Evolutionary conservation across 2,329 filamentous ascomycete species (phyloP).

Genomic region (Fusarium sulawesiense): DNA sequence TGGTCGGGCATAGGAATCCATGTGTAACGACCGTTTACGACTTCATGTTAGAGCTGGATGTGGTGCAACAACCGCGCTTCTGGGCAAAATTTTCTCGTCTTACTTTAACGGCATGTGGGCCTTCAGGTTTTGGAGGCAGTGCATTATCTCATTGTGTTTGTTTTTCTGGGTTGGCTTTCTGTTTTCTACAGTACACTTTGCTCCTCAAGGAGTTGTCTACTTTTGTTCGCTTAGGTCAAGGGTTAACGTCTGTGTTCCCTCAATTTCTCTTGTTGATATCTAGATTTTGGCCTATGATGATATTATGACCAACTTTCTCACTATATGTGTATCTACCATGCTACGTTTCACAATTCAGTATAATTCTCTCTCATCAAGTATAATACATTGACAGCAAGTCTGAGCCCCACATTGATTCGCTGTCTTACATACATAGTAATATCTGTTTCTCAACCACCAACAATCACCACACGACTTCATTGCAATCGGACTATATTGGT

Average conservation of each 20-base stretch:
- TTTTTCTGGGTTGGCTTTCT: constrained; percentile 4
- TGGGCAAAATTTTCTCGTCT: constrained; percentile 31
- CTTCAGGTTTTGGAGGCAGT: constrained; percentile 8
- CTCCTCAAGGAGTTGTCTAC: constrained; percentile 26
- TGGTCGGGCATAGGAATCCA: constrained; percentile 10
- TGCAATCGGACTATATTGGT: constrained; percentile 1
- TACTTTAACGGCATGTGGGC: constrained; percentile 8
- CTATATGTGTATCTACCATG: background rate
- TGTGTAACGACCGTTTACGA: constrained; percentile 42
- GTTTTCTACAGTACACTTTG: constrained; percentile 36
- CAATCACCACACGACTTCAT: background rate
- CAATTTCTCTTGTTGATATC: constrained; percentile 25
- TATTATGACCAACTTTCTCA: constrained; percentile 29
- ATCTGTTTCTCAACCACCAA: background rate
- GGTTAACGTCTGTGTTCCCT: constrained; percentile 26
- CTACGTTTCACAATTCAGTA: background rate
- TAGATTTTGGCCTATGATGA: constrained; percentile 38
- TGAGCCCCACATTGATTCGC: constrained; percentile 14
- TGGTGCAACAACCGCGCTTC: constrained; percentile 31
- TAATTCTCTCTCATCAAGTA: background rate
- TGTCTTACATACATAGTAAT: background rate
- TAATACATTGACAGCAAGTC: background rate
- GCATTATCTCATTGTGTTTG: constrained; percentile 7
- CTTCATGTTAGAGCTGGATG: constrained; percentile 38
- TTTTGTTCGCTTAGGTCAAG: constrained; percentile 25